A percentile compares a stretch with the other conserved stretches of the same genome.
phyloP scores from a whole-genome alignment of 2,329 filamentous ascomycete genomes.

The Penicillium sp. region DNA sequence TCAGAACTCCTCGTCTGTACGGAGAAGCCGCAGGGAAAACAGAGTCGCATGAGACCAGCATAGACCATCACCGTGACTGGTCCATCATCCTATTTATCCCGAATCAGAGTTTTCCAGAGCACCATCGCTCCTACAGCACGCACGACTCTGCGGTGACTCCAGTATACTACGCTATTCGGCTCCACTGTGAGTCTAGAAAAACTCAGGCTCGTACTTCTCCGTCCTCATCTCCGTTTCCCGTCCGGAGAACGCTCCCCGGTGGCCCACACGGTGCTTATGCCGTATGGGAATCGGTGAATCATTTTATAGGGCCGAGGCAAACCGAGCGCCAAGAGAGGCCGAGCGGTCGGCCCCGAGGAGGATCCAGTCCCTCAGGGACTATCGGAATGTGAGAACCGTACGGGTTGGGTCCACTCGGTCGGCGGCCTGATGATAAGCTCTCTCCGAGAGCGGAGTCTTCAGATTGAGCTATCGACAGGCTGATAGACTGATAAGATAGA shows the following conservation, averaged over 20 bases:
- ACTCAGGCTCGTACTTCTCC: neutral
- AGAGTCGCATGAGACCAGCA: neutral
- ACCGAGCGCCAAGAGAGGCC: constrained; percentile 20
- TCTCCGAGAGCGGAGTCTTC: constrained; percentile 3
- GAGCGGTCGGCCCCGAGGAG: neutral
- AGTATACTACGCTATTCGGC: neutral
- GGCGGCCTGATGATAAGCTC: constrained; percentile 8
- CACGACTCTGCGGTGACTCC: neutral
- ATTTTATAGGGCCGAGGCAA: constrained; percentile 11
- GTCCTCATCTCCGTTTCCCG: constrained; percentile 2
- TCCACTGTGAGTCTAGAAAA: neutral
- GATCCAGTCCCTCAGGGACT: neutral
- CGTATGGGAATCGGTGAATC: constrained; percentile 1
- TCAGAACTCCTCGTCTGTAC: neutral
- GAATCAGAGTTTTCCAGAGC: neutral
- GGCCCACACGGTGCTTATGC: neutral
- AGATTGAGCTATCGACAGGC: neutral
- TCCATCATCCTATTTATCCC: neutral
- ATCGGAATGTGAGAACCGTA: neutral
- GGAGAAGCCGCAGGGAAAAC: neutral
- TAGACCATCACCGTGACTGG: neutral
- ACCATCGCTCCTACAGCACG: neutral
- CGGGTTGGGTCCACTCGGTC: neutral
- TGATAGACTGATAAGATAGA: constrained; percentile 1
- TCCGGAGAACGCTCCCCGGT: neutral